Conservation (phyloP, 2,329 filamentous ascomycete species). For the Ascochyta lentis region DNA sequence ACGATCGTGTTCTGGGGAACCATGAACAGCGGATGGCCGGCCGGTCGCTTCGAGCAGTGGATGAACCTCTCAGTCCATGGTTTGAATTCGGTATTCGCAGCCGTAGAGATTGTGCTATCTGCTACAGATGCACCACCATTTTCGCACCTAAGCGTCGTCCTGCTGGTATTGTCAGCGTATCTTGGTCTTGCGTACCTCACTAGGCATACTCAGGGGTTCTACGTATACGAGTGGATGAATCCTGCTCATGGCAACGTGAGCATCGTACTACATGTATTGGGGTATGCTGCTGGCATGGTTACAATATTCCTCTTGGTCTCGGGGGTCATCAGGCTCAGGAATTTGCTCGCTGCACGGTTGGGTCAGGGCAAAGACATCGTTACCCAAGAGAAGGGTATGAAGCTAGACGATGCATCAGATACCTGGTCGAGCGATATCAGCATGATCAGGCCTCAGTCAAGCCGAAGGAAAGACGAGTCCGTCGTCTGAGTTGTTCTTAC, state of each 20-base stretch:
- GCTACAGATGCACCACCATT: conserved; percentile 67
- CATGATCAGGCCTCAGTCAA: conserved; percentile 12
- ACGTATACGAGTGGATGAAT: conserved; percentile 68
- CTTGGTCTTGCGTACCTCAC: conserved; percentile 76
- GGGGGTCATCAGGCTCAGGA: conserved; percentile 22
- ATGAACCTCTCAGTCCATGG: conserved; percentile 74
- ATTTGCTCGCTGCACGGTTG: conserved; percentile 18
- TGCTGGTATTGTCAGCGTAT: conserved; percentile 73
- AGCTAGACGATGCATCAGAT: conserved; percentile 18
- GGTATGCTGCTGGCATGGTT: conserved; percentile 31
- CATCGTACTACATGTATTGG: conserved; percentile 31
- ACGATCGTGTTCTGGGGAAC: conserved; percentile 51
- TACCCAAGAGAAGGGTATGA: conserved; percentile 21
- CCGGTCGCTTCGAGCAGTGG: conserved; percentile 50
- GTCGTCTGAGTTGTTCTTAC: conserved; percentile 3
- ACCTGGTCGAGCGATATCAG: conserved; percentile 22
- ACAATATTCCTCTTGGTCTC: conserved; percentile 27
- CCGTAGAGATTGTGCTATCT: conserved; percentile 74
- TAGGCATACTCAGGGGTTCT: conserved; percentile 70
- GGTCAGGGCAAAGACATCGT: conserved; percentile 2
- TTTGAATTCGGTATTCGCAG: conserved; percentile 74
- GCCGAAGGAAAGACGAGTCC: background rate
- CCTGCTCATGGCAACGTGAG: conserved; percentile 32
- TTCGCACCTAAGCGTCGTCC: conserved; percentile 68
- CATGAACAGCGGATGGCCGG: conserved; percentile 52